Conservation (phyloP, 257 asterid genomes). For the Ilex asprella region DNA sequence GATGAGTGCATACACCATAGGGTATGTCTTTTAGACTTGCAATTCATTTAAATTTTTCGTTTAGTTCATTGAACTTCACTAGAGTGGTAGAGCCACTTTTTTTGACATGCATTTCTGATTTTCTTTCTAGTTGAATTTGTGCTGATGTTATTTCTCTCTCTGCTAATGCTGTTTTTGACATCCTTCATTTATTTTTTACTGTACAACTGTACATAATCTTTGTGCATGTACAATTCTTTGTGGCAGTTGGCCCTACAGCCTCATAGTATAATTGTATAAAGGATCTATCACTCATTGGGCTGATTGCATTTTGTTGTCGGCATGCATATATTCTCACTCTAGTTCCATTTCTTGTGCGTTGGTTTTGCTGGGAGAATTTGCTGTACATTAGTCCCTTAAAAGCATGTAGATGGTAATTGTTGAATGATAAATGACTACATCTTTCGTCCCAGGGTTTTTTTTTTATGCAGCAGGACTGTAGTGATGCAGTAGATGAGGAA, state of each 20-base stretch:
- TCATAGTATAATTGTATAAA: too few species aligned
- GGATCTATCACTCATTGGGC: too few species aligned
- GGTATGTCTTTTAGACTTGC: constrained; percentile 40
- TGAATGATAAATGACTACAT: neutral
- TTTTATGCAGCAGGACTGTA: neutral
- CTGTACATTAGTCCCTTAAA: too few species aligned
- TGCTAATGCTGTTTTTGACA: neutral
- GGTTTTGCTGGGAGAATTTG: too few species aligned
- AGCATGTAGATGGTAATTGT: too few species aligned
- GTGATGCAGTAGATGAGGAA: neutral
- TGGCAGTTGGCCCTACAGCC: too few species aligned
- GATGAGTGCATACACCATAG: constrained; percentile 95
- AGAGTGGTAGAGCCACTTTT: neutral
- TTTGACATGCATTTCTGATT: neutral
- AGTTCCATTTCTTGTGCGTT: too few species aligned
- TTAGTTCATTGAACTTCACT: neutral
- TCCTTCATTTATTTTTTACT: neutral
- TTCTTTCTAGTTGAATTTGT: neutral
- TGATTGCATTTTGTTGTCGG: too few species aligned
- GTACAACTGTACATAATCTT: neutral
- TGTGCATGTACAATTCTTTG: neutral
- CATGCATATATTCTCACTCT: too few species aligned
- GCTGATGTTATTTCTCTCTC: neutral
- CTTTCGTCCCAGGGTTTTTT: neutral
- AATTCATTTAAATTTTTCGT: neutral